Evolutionary conservation across 2,329 filamentous ascomycete genomes (phyloP), one percentile per base, ranked within the genome.

Genomic region (Pseudogymnoascus sp.): DNA sequence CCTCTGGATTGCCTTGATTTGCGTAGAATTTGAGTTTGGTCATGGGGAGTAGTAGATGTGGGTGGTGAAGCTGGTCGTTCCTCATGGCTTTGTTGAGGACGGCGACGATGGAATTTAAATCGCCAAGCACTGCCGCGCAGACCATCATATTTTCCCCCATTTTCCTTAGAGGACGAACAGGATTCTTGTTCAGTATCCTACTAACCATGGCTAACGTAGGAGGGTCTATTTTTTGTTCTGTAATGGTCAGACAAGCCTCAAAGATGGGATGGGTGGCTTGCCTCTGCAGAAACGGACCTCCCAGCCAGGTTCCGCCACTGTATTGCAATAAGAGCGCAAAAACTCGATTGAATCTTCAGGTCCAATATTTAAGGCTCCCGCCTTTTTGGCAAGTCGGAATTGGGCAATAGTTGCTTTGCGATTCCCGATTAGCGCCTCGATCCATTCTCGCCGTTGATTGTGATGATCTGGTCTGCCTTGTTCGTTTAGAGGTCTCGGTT

Each of bases 71-170:
- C 1, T 37, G 33, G 11, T 61, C 46, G 2, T 26, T 53, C 3
- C 53, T 53, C 7, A 71, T 63, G 35, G 66, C 69, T 15, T 62
- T 26, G 3, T 63, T 50, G 3, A 72, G 63, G 37, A 73, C 60
- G 13, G 66, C 63, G 44, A 70, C 67, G 1, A 67, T 71, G 17
- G 71, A 70, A n/a, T 62, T 42, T 23, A 66, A 65, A 29, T 73
- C 70, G 5, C 70, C 72, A 15, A 72, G 66, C 21, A 37, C 60
- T 15, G 72, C 70, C 7, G 72, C 70, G 9, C 67, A 64, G 13
- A 69, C 40, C 42, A 70, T 53, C 33, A 73, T 59, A 40, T 64
- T 65, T 23, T 63, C 67, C 5, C 64, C 71, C 2, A 73, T 35
- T 4, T 53, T 33, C 44, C 64, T 61, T 60, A 72, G 70, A 11